Conservation (phyloP, 1,139 yeast species). For the Saccharomyces uvarum region DNA sequence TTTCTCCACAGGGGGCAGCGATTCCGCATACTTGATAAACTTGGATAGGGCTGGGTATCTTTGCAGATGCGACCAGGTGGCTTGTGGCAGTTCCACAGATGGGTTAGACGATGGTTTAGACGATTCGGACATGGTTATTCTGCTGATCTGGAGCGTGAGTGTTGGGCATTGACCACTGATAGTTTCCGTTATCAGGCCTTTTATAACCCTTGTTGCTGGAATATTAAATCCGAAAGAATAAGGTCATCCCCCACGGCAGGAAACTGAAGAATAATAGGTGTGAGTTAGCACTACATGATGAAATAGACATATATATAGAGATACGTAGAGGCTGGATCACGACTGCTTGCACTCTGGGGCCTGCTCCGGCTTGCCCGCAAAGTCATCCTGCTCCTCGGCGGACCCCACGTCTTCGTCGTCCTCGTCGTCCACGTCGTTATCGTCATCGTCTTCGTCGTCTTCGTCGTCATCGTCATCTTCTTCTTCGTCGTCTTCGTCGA, state of each 20-base stretch:
- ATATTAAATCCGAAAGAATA: neutral
- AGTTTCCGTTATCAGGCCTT: neutral
- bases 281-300: neutral
- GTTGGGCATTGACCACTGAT: neutral
- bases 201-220: neutral
- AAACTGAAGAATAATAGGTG: neutral
- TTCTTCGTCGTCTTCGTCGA: conserved; percentile 45
- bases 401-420: conserved; percentile 28
- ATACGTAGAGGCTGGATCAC: neutral
- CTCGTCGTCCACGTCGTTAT: conserved; percentile 35
- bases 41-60: conserved; percentile 2
- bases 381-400: conserved; percentile 35
- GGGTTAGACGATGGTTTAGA: neutral
- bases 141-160: neutral
- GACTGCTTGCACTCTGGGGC: conserved; percentile 87
- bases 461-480: conserved; percentile 53
- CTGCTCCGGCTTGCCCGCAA: conserved; percentile 41
- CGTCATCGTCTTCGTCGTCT: conserved; percentile 47
- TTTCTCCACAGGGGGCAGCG: neutral
- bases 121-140: neutral
- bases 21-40: neutral
- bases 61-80: conserved; percentile 3
- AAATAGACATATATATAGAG: neutral
- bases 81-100: conserved; percentile 1
- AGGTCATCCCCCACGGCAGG: neutral